These are phyloP conservation scores for Microglena sp. DNA, from an alignment of 139 green algal species.

Conservation along the genomic window DNA sequence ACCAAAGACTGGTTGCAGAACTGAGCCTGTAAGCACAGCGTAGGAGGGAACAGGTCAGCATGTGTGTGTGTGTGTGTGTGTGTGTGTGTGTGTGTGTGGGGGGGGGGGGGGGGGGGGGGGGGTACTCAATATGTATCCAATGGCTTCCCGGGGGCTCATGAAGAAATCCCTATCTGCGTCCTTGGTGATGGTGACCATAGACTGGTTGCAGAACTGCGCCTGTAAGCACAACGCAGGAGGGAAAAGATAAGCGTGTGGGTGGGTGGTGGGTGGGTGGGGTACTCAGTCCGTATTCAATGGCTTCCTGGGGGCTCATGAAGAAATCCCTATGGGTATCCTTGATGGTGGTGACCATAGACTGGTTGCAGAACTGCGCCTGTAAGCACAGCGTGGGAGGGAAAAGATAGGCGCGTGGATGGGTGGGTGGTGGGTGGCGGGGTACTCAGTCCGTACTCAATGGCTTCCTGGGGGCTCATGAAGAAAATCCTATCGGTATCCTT, in stretches of 20 bases:
- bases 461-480: constrained; percentile 95
- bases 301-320: constrained; percentile 95
- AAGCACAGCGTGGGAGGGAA: too few species aligned
- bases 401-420: too few species aligned
- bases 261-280: too few species aligned
- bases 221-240: constrained; percentile 23
- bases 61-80: too few species aligned
- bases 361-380: constrained; percentile 86
- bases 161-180: constrained; percentile 99
- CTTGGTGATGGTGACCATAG: constrained; percentile 84
- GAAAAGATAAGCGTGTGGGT: too few species aligned
- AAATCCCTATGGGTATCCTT: constrained; percentile 96
- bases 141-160: constrained; percentile 88
- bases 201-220: constrained; percentile 91
- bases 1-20: constrained; percentile 94
- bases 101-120: too few species aligned
- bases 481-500: constrained; percentile 96
- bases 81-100: too few species aligned
- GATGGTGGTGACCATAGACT: constrained; percentile 90
- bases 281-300: too few species aligned
- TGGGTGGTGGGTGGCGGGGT: too few species aligned
- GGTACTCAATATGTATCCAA: too few species aligned
- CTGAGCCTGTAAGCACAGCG: constrained; percentile 55
- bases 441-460: constrained; percentile 93
- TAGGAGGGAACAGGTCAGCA: too few species aligned